Evolutionary conservation across 2,329 filamentous ascomycete species (phyloP).

Genomic region (Coniosporium tulheliwenetii): DNA sequence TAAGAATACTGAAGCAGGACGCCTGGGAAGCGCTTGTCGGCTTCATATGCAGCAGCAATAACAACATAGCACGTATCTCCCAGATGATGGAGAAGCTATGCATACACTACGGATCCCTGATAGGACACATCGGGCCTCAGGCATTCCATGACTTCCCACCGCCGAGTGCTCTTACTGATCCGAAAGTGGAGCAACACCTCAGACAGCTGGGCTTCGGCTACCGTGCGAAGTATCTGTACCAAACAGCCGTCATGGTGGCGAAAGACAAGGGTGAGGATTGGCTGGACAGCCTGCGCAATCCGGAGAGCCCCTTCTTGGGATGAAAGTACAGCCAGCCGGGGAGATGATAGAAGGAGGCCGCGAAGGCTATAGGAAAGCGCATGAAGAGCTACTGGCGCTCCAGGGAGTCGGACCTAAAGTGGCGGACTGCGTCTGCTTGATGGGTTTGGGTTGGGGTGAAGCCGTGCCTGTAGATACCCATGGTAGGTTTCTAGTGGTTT

Average conservation of each 20-base stretch:
- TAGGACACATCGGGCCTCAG: slow-evolving; percentile 54
- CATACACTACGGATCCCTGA: slow-evolving; percentile 61
- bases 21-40: slow-evolving; percentile 87
- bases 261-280: slow-evolving; percentile 50
- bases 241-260: slow-evolving; percentile 64
- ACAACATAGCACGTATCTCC: slow-evolving; percentile 88
- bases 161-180: slow-evolving; percentile 55
- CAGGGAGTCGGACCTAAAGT: slow-evolving; percentile 94
- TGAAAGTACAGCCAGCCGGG: slow-evolving; percentile 25
- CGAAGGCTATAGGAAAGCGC: slow-evolving; percentile 62
- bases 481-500: slow-evolving; percentile 21
- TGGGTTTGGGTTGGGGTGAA: slow-evolving; percentile 93
- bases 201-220: slow-evolving; percentile 86
- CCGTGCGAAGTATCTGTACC: slow-evolving; percentile 77
- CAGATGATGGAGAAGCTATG: slow-evolving; percentile 96
- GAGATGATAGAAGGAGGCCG: slow-evolving; percentile 34
- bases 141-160: slow-evolving; percentile 78
- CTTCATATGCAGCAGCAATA: slow-evolving; percentile 98
- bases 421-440: slow-evolving; percentile 88
- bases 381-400: slow-evolving; percentile 61
- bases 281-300: slow-evolving; percentile 66
- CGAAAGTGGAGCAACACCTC: slow-evolving; percentile 64
- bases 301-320: slow-evolving; percentile 49
- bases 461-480: slow-evolving; percentile 94
- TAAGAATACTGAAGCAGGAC: slow-evolving; percentile 86